Evolutionary conservation across 768 basidiomycete species (phyloP), one percentile per base, ranked within the genome.

Genomic region (Lentinula edodes): DNA sequence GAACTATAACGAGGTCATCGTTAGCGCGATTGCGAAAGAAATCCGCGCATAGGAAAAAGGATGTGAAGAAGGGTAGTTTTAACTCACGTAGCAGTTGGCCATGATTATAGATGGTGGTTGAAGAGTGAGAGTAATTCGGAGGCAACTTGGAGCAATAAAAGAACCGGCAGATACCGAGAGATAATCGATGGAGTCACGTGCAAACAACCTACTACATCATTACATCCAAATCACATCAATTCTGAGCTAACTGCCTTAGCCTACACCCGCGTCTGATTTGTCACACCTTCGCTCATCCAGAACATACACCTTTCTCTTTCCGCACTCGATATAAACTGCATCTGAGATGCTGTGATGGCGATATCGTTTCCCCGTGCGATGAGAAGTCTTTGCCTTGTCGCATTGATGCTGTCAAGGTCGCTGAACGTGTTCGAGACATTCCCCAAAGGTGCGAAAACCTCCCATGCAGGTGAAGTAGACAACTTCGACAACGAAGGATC

Each of bases 1-100:
- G 64, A 90, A 89, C 88, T 89, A 62, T 23, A 16, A 18, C 2
- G 35, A 36, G 34, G n/a, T 9, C 18, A 20, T 5, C 0, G 53
- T 36, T 38, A 51, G 34, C 34, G 20, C 58, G 45, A 60, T 43
- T 4, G 15, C 51, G 32, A 39, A 23, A 18, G 9, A 48, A n/a
- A 38, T 10, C n/a, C 3, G 20, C 7, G 10, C 8, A 51, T 35
- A 23, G 6, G 12, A 48, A 16, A 10, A 7, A 43, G 18, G 3
- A 39, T 20, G 5, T 4, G 10, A 9, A 23, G 28, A 50, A 16
- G 46, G 12, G 36, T 18, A 20, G 1, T 16, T 45, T 5, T 15
- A 8, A 60, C 59, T 60, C 50, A 60, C 59, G 51, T 50, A 60
- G 39, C 34, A 35, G 59, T 60, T 60, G 16, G 59, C 13, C 59